These are phyloP conservation scores for Detonula confervacea DNA, from an alignment of 352 stramenopile species.

Conservation along the genomic window DNA sequence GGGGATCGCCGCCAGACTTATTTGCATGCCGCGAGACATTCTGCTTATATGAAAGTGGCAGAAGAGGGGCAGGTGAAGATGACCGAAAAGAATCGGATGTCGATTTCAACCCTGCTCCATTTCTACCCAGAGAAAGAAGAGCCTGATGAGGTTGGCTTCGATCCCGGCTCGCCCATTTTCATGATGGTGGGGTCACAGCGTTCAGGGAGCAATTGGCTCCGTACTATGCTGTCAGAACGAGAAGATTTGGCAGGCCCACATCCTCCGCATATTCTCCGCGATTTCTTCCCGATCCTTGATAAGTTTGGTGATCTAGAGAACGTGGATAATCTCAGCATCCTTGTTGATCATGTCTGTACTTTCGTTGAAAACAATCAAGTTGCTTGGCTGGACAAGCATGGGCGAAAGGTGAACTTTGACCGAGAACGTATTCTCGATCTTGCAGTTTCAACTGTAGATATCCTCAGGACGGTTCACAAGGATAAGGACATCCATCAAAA, in stretches of 20 bases:
- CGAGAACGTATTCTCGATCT: constrained; percentile 3
- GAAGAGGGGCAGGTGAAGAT: not conserved
- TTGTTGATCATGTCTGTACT: constrained; percentile 42
- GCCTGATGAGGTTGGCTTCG: not conserved
- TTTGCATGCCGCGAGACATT: not conserved
- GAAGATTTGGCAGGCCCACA: constrained; percentile 53
- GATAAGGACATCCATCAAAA: not conserved
- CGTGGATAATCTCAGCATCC: constrained; percentile 24
- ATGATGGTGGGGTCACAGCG: constrained; percentile 40
- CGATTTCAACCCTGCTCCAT: not conserved
- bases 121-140: not conserved
- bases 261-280: constrained; percentile 55
- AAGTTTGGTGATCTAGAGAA: constrained; percentile 48
- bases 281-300: constrained; percentile 47
- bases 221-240: constrained; percentile 48
- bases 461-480: not conserved
- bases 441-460: not conserved
- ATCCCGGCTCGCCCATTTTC: constrained; percentile 20
- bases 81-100: not conserved
- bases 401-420: constrained; percentile 28
- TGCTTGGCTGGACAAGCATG: constrained; percentile 43
- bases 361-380: constrained; percentile 63
- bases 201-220: constrained; percentile 48
- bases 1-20: not conserved
- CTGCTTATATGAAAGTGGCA: not conserved